These are phyloP conservation scores for Drosera spatulata DNA, from an alignment of 179 eudicot species.

Conservation along the genomic window DNA sequence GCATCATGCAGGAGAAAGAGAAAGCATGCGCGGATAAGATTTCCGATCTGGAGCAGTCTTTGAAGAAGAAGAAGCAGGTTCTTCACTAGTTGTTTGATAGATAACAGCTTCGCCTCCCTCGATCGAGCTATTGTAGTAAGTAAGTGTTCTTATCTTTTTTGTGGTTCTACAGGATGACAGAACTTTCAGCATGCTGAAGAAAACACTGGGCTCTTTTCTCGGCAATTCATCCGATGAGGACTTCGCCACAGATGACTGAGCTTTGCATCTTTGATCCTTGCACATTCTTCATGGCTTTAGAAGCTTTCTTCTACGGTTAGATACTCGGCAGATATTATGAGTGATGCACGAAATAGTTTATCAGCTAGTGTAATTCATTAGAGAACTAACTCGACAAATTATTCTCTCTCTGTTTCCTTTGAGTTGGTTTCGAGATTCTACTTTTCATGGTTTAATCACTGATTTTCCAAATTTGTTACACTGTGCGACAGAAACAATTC, in stretches of 20 bases:
- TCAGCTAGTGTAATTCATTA: no score
- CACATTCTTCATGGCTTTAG: no score
- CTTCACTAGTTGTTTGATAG: background rate
- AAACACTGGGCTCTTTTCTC: conserved; percentile 74
- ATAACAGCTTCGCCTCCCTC: background rate
- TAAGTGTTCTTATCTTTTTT: background rate
- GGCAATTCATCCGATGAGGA: conserved; percentile 78
- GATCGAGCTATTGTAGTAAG: background rate
- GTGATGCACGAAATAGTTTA: no score
- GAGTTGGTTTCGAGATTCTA: no score
- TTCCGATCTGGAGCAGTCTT: conserved; percentile 60
- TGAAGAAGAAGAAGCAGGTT: conserved; percentile 91
- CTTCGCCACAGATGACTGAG: conserved; percentile 11
- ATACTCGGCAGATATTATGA: no score
- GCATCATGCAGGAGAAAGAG: conserved; percentile 61
- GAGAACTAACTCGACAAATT: no score
- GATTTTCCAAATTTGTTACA: no score
- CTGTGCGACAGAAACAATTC: no score
- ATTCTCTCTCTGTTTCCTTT: no score
- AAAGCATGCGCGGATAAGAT: conserved; percentile 53
- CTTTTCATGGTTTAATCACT: no score
- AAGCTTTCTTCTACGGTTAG: no score
- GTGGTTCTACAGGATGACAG: conserved; percentile 48
- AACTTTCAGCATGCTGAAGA: conserved; percentile 79
- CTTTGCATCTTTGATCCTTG: background rate